Conservation (phyloP, 1,139 yeast species). For the Lodderomyces metapsilosis region DNA sequence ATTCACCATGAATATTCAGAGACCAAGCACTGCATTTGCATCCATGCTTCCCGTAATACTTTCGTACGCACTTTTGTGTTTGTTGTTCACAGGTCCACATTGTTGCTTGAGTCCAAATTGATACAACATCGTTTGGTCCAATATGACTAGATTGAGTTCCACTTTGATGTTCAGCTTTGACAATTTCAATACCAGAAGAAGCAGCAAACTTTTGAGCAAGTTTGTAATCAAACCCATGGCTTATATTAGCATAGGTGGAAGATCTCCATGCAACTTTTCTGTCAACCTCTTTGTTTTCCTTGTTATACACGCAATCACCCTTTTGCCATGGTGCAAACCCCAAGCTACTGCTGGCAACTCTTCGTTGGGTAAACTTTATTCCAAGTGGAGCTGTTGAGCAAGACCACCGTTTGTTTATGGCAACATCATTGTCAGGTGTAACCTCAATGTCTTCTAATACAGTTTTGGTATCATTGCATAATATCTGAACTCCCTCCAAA, state of each 20-base stretch:
- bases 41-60: conserved; percentile 2
- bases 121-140: conserved; percentile 1
- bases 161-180: neutral
- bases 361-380: conserved; percentile 3
- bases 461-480: neutral
- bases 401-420: conserved; percentile 2
- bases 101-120: conserved; percentile 1
- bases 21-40: conserved; percentile 5
- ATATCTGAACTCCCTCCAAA: neutral
- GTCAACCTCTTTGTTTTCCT: neutral
- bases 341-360: neutral
- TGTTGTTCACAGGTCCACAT: conserved; percentile 4
- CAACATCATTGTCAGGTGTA: neutral
- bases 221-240: conserved; percentile 1
- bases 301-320: neutral
- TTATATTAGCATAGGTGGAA: neutral
- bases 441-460: neutral
- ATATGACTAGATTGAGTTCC: neutral
- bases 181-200: neutral
- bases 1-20: conserved; percentile 1
- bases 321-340: conserved; percentile 1
- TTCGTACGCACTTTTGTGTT: conserved; percentile 3
- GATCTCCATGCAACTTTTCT: neutral
- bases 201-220: neutral
- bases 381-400: conserved; percentile 3